Evolutionary conservation across 179 eudicot genomes (phyloP).

Genomic region (Silene coronaria): DNA sequence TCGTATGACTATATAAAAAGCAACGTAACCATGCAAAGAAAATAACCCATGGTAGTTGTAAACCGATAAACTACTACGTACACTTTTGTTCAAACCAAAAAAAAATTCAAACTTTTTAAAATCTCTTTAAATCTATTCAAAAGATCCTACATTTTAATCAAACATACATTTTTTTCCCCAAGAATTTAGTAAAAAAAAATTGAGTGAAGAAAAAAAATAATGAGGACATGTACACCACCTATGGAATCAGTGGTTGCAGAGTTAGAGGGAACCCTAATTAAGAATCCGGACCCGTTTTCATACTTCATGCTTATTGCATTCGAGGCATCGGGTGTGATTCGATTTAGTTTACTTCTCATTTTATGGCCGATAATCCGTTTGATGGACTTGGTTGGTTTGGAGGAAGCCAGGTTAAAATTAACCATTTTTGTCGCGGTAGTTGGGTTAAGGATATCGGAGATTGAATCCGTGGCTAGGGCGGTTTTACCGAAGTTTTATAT

Average conservation of each 20-base stretch:
- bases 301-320: constrained; percentile 93
- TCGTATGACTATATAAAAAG: constrained; percentile 22
- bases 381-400: constrained; percentile 34
- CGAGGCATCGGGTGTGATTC: constrained; percentile 80
- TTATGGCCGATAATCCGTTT: constrained; percentile 64
- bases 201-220: background rate
- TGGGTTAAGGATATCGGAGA: constrained; percentile 58
- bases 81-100: constrained; percentile 1
- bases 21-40: constrained; percentile 11
- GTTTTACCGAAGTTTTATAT: constrained; percentile 85
- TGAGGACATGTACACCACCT: background rate
- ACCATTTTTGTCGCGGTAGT: constrained; percentile 53
- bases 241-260: constrained; percentile 65
- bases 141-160: background rate
- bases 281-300: constrained; percentile 55
- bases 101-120: constrained; percentile 5
- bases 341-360: constrained; percentile 50
- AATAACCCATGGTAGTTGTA: constrained; percentile 43
- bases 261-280: constrained; percentile 72
- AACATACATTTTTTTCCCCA: background rate
- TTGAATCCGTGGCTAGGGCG: constrained; percentile 84
- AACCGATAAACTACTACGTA: constrained; percentile 50
- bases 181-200: background rate
- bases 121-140: constrained; percentile 10
- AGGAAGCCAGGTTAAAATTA: constrained; percentile 42